phyloP scores from a whole-genome alignment of 2,329 filamentous ascomycete genomes.

The Monosporascus ibericus region DNA sequence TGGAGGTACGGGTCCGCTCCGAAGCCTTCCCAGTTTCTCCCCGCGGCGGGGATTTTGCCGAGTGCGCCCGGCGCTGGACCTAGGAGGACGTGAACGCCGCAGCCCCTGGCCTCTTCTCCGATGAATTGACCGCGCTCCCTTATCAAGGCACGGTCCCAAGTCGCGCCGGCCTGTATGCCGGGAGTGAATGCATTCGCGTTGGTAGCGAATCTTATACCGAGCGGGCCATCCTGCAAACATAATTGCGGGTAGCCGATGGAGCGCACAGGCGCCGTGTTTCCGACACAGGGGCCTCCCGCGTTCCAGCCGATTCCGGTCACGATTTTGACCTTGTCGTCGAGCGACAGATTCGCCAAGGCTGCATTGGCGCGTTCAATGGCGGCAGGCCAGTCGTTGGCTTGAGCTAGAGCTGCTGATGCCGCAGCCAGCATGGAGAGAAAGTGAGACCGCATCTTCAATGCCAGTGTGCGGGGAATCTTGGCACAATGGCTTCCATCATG shows the following conservation, averaged over 20 bases:
- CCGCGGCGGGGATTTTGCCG: conserved; percentile 66
- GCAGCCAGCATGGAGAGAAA: conserved; percentile 4
- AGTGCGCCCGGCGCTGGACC: conserved; percentile 72
- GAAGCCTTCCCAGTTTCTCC: conserved; percentile 81
- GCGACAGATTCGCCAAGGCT: conserved; percentile 62
- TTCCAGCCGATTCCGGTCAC: conserved; percentile 73
- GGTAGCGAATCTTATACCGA: conserved; percentile 67
- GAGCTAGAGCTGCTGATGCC: conserved; percentile 5
- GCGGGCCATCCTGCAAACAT: conserved; percentile 75
- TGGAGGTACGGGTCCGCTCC: conserved; percentile 70
- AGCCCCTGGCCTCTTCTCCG: conserved; percentile 61
- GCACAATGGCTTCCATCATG: background rate
- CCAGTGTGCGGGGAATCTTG: background rate
- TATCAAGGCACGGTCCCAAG: conserved; percentile 74
- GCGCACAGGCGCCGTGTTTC: conserved; percentile 51
- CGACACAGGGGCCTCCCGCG: conserved; percentile 60
- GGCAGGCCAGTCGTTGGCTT: conserved; percentile 47
- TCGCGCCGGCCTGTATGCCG: conserved; percentile 70
- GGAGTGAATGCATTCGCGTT: conserved; percentile 73
- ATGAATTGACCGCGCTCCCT: conserved; percentile 62
- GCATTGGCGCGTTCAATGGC: conserved; percentile 65
- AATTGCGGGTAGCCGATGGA: conserved; percentile 62
- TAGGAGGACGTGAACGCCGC: conserved; percentile 68
- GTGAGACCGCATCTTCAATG: background rate
- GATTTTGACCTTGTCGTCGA: conserved; percentile 72